Conservation (phyloP, 768 basidiomycete species). For the Chlorophyllum brunneum region DNA sequence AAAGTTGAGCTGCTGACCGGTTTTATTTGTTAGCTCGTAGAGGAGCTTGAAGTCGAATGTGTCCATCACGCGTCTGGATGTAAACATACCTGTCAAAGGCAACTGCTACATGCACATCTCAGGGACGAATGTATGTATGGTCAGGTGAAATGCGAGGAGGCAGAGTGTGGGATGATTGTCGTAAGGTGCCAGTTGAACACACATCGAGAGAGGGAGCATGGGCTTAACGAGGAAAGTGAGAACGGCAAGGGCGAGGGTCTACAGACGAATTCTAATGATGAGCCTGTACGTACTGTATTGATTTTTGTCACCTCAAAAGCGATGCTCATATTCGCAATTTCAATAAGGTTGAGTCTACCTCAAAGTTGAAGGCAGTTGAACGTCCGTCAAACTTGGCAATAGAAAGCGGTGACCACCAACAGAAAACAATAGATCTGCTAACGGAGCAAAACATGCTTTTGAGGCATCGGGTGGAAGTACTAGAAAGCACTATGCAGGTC, state of each 20-base stretch:
- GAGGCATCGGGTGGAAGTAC: conserved; percentile 49
- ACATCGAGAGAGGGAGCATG: conserved; percentile 24
- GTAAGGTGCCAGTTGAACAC: conserved; percentile 39
- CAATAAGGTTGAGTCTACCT: neutral
- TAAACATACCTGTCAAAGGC: conserved; percentile 58
- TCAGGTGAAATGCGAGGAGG: conserved; percentile 46
- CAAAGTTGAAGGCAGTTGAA: neutral
- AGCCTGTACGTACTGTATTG: neutral
- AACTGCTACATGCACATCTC: conserved; percentile 60
- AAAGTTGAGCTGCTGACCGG: too few species aligned
- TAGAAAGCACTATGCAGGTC: conserved; percentile 52
- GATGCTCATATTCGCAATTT: neutral
- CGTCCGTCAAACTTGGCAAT: neutral
- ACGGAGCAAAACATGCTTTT: conserved; percentile 64
- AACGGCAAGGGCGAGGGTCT: conserved; percentile 4
- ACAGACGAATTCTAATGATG: too few species aligned
- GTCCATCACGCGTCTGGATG: conserved; percentile 59
- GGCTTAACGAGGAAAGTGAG: neutral
- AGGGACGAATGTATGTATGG: conserved; percentile 57
- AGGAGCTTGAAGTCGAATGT: conserved; percentile 77
- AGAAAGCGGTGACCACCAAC: neutral
- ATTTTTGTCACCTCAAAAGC: neutral
- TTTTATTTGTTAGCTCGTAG: conserved; percentile 58
- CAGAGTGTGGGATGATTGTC: conserved; percentile 39
- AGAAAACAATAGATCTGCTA: conserved; percentile 24